Conservation (phyloP, 768 basidiomycete genomes). For the Hericium erinaceus region DNA sequence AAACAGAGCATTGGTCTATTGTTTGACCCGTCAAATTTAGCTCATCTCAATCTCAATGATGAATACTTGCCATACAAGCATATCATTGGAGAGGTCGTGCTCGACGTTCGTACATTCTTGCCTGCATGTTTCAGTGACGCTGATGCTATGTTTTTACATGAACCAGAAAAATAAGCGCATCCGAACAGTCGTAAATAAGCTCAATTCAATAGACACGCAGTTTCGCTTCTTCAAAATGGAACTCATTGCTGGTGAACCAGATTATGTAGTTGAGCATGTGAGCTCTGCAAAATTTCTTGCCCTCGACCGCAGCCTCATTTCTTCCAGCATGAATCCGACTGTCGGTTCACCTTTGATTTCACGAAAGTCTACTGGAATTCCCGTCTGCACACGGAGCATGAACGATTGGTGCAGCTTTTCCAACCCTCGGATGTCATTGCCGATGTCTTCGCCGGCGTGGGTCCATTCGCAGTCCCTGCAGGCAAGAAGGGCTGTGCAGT, state of each 20-base stretch:
- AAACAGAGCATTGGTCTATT: neutral
- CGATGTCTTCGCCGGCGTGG: conserved; percentile 96
- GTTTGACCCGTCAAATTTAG: conserved; percentile 29
- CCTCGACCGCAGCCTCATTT: neutral
- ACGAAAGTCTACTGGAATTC: conserved; percentile 98
- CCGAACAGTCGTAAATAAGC: conserved; percentile 91
- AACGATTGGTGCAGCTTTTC: conserved; percentile 71
- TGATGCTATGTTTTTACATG: neutral
- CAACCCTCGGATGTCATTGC: conserved; percentile 70
- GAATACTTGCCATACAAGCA: conserved; percentile 90
- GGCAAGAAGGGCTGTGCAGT: conserved; percentile 88
- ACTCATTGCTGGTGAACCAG: conserved; percentile 80
- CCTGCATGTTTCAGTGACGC: neutral
- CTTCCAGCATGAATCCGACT: conserved; percentile 70
- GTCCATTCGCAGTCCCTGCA: conserved; percentile 91
- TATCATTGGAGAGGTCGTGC: conserved; percentile 83
- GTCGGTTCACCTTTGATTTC: conserved; percentile 90
- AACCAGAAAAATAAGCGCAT: conserved; percentile 77
- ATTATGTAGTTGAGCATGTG: conserved; percentile 84
- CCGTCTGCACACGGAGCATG: conserved; percentile 85
- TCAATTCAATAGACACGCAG: conserved; percentile 72
- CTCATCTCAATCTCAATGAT: conserved; percentile 83
- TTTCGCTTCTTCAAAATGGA: conserved; percentile 98
- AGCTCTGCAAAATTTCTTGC: conserved; percentile 17
- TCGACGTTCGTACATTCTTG: conserved; percentile 56